Percentiles rank a stretch among this genome's conserved stretches.
Evolutionary conservation across 2,329 filamentous ascomycete species (phyloP).

Genomic region (Gremmenia infestans): DNA sequence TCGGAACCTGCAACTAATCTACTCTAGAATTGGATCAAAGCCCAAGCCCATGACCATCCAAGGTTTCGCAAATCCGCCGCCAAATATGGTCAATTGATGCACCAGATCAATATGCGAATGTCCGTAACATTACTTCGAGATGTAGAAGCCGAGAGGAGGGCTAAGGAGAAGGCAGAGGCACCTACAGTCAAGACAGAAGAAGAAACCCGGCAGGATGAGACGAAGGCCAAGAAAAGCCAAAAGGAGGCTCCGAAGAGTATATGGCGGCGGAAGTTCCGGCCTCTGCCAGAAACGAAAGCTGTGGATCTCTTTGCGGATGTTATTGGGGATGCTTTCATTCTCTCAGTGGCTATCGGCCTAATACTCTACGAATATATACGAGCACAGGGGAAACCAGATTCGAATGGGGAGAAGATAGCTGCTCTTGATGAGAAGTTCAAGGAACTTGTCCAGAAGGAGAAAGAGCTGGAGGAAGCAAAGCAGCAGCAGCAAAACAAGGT

Average conservation of each 20-base stretch:
- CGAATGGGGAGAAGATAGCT: conserved; percentile 48
- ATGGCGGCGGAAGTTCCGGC: conserved; percentile 58
- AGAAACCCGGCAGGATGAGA: conserved; percentile 51
- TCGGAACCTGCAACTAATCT: conserved; percentile 9
- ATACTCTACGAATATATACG: conserved; percentile 60
- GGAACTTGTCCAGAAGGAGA: conserved; percentile 43
- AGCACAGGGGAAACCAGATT: conserved; percentile 55
- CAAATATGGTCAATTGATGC: conserved; percentile 57
- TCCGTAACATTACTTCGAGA: conserved; percentile 56
- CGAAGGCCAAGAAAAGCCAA: conserved; percentile 35
- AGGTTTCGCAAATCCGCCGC: conserved; percentile 57
- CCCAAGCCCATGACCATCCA: conserved; percentile 59
- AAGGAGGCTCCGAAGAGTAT: conserved; percentile 42
- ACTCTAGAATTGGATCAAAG: conserved; percentile 58
- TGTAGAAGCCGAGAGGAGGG: conserved; percentile 50
- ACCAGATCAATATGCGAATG: conserved; percentile 63
- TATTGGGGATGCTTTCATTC: conserved; percentile 58
- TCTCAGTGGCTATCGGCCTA: conserved; percentile 51
- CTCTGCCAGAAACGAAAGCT: conserved; percentile 59
- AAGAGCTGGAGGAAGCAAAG: conserved; percentile 48
- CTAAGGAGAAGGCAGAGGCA: conserved; percentile 57
- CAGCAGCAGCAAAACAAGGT: conserved; percentile 31
- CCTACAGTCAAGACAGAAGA: conserved; percentile 63
- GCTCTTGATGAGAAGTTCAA: conserved; percentile 51
- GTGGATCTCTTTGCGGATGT: conserved; percentile 65